These are phyloP conservation scores for Phytopythium cucurbitacearum DNA, from an alignment of 352 stramenopile genomes.

Conservation along the genomic window DNA sequence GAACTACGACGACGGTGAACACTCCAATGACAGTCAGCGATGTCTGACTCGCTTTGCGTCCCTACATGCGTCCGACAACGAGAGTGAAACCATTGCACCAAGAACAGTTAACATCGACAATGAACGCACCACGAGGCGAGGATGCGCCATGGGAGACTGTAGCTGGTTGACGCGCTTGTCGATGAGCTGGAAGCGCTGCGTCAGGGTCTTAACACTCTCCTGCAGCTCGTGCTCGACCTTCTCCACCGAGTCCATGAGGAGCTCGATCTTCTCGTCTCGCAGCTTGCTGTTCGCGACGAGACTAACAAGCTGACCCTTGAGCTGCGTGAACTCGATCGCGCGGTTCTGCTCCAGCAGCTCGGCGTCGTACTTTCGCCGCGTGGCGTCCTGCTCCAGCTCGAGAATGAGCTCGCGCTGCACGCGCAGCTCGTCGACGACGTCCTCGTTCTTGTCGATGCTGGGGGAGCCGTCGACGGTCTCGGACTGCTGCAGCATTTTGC, in stretches of 20 bases:
- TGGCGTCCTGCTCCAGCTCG: slow-evolving; percentile 68
- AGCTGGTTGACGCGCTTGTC: slow-evolving; percentile 61
- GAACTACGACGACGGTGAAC: slow-evolving; percentile 19
- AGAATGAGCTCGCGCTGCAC: slow-evolving; percentile 66
- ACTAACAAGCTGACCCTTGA: slow-evolving; percentile 69
- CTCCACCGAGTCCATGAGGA: slow-evolving; percentile 52
- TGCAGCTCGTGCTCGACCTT: slow-evolving; percentile 60
- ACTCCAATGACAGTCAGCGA: slow-evolving; percentile 13
- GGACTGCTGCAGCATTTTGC: slow-evolving; percentile 26
- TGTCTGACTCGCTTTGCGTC: slow-evolving; percentile 21
- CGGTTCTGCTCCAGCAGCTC: slow-evolving; percentile 76
- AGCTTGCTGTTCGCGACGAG: slow-evolving; percentile 62
- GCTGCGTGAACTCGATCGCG: slow-evolving; percentile 68
- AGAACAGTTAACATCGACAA: neutral
- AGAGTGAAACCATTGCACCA: slow-evolving; percentile 4
- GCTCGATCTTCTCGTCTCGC: slow-evolving; percentile 57
- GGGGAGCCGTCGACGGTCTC: slow-evolving; percentile 1
- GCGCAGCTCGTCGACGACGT: slow-evolving; percentile 71
- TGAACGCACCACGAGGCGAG: slow-evolving; percentile 40
- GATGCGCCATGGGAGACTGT: slow-evolving; percentile 36
- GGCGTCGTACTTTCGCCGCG: slow-evolving; percentile 62
- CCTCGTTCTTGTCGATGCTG: slow-evolving; percentile 32
- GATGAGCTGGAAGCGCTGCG: slow-evolving; percentile 50
- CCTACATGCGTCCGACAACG: slow-evolving; percentile 9
- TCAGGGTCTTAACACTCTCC: slow-evolving; percentile 44